Evolutionary conservation across 805 yeast species (phyloP), one percentile per base, ranked within the genome.

Genomic region (Myxozyma lipomycoides): DNA sequence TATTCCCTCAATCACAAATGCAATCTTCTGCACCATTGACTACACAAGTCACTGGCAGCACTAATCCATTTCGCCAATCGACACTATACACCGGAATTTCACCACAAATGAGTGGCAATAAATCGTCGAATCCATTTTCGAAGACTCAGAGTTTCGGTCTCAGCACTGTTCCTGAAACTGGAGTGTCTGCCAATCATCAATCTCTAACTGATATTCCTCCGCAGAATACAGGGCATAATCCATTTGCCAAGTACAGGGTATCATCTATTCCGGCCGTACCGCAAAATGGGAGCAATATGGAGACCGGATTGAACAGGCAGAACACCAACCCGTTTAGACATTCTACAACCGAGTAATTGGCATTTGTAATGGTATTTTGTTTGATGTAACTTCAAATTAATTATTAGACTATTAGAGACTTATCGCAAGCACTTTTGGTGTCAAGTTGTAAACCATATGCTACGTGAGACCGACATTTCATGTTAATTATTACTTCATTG

Each of bases 51-150:
- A 55, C 59, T 6, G 51, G 59, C 21, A 48, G 47, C 23, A 46
- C 57, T 4, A 55, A 55, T 38, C 59, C 59, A 19, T 55, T 55
- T 43, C 45, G 59, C 12, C 53, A 42, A n/a, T 25, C 55, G 34
- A 26, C 49, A n/a, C 25, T 44, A 17, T 53, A 43, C 17, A 44
- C 58, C 4, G 54, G 51, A 6, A 53, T 53, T 4, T 44, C 40
- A 24, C 55, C 58, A 5, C 58, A 53, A 36, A 35, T 25, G 25
- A 53, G 45, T n/a, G 58, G 55, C 15, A n/a, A 10, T 17, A n/a
- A n/a, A n/a, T 22, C 18, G 41, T 9, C 43, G 43, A 40, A 40
- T 40, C 43, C 43, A 18, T 40, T 40, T 25, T 43, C 53, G 35
- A 45, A 45, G 21, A 23, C 47, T 19, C 44, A 46, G 3, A 39